These are phyloP conservation scores for Trebouxiophyceae sp. DNA, from an alignment of 163 green algal species.

Conservation along the genomic window DNA sequence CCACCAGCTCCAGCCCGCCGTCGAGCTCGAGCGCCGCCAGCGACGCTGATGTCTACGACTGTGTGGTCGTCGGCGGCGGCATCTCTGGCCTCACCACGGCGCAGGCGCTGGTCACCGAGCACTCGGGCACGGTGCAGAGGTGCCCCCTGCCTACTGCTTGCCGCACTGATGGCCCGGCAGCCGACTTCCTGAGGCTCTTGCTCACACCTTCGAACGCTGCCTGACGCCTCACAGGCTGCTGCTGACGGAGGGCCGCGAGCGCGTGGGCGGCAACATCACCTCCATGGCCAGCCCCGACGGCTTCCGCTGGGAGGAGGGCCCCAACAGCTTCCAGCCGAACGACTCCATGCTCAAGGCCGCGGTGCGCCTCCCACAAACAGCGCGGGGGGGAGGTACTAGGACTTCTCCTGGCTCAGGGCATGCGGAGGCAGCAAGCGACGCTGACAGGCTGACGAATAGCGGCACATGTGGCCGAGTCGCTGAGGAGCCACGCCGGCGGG, in stretches of 20 bases:
- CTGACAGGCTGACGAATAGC: too few relatives aligned
- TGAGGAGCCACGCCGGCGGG: not conserved
- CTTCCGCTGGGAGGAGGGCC: slow-evolving; percentile 97
- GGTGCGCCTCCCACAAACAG: slow-evolving; percentile 44
- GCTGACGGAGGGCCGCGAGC: slow-evolving; percentile 88
- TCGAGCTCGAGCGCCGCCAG: not conserved
- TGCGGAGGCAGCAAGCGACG: too few relatives aligned
- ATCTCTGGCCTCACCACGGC: slow-evolving; percentile 60
- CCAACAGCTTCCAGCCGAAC: slow-evolving; percentile 97
- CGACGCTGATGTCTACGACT: slow-evolving; percentile 11
- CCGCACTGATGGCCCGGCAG: too few relatives aligned
- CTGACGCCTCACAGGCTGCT: slow-evolving; percentile 48
- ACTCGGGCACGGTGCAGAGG: slow-evolving; percentile 41
- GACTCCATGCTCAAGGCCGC: slow-evolving; percentile 87
- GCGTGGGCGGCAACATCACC: slow-evolving; percentile 98
- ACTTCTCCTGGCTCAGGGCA: too few relatives aligned
- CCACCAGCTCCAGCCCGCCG: too few relatives aligned
- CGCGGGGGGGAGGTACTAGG: too few relatives aligned
- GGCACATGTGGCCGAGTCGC: too few relatives aligned
- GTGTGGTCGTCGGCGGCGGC: slow-evolving; percentile 73
- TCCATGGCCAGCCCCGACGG: slow-evolving; percentile 52
- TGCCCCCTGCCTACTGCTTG: too few relatives aligned
- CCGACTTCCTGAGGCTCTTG: too few relatives aligned
- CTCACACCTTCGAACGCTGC: not conserved
- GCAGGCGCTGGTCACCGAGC: slow-evolving; percentile 34